phyloP scores from a whole-genome alignment of 768 basidiomycete genomes.

The Amylocystis lapponica region DNA sequence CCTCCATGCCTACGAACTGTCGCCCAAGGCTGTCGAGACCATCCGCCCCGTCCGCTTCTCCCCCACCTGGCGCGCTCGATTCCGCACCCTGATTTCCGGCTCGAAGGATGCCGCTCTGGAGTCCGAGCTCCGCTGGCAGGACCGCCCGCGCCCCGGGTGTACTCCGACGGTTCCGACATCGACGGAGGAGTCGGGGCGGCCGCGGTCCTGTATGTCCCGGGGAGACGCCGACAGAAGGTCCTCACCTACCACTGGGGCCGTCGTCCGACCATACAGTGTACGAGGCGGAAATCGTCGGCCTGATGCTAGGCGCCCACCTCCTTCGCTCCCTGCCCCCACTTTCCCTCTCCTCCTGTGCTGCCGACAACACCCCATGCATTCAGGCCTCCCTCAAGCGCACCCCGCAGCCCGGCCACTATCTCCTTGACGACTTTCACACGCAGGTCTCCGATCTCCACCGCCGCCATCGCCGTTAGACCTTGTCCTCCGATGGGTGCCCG shows the following conservation, averaged over 20 bases:
- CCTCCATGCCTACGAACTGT: slow-evolving; percentile 8
- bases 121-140: slow-evolving; percentile 1
- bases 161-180: slow-evolving; percentile 26
- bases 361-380: slow-evolving; percentile 7
- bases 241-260: slow-evolving; percentile 17
- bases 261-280: slow-evolving; percentile 22
- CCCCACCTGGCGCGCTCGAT: slow-evolving; percentile 6
- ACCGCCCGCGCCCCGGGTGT: slow-evolving; percentile 15
- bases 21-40: slow-evolving; percentile 11
- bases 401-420: slow-evolving; percentile 3
- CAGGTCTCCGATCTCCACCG: not conserved
- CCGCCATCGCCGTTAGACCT: not conserved
- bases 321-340: slow-evolving; percentile 7
- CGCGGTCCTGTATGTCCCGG: no score
- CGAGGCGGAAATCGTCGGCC: slow-evolving; percentile 26
- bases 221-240: not conserved
- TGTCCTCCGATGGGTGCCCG: slow-evolving; percentile 9
- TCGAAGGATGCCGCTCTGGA: slow-evolving; percentile 5
- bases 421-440: slow-evolving; percentile 5
- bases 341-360: slow-evolving; percentile 1
- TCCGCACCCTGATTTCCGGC: not conserved
- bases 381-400: not conserved
- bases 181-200: slow-evolving; percentile 24
- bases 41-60: slow-evolving; percentile 9
- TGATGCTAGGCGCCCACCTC: slow-evolving; percentile 21